Evolutionary conservation across 2,329 filamentous ascomycete genomes (phyloP).

Genomic region (Aspergillus uvarum): DNA sequence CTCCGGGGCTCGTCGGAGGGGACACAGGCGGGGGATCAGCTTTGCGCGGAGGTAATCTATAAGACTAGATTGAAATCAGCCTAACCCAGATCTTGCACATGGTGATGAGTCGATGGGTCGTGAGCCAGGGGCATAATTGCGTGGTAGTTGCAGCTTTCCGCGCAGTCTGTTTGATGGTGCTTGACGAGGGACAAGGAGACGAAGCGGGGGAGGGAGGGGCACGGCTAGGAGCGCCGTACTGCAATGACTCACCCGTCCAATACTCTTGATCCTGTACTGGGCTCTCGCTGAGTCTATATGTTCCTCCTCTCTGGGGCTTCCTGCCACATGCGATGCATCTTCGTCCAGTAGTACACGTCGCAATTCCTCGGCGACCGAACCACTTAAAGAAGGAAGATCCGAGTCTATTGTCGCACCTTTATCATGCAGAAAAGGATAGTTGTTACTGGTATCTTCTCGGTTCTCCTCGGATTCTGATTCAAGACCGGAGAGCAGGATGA

Average conservation of each 20-base stretch:
- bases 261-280: slow-evolving; percentile 68
- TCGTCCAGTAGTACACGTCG: slow-evolving; percentile 64
- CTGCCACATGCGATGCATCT: slow-evolving; percentile 65
- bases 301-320: slow-evolving; percentile 59
- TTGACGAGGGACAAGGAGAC: neutral
- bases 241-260: slow-evolving; percentile 72
- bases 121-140: neutral
- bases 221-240: neutral
- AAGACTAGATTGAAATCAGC: slow-evolving; percentile 42
- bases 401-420: slow-evolving; percentile 66
- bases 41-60: slow-evolving; percentile 61
- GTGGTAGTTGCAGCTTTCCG: neutral
- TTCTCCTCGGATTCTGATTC: slow-evolving; percentile 41
- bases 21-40: slow-evolving; percentile 59
- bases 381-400: slow-evolving; percentile 66
- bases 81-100: neutral
- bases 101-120: neutral
- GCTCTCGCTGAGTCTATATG: slow-evolving; percentile 49
- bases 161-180: neutral
- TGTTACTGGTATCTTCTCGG: slow-evolving; percentile 33
- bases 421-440: slow-evolving; percentile 54
- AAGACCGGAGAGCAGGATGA: slow-evolving; percentile 79
- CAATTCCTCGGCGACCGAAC: slow-evolving; percentile 64
- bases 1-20: slow-evolving; percentile 50
- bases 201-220: neutral